These are phyloP conservation scores for Geranium brycei DNA, from an alignment of 345 rosid genomes.

Conservation along the genomic window DNA sequence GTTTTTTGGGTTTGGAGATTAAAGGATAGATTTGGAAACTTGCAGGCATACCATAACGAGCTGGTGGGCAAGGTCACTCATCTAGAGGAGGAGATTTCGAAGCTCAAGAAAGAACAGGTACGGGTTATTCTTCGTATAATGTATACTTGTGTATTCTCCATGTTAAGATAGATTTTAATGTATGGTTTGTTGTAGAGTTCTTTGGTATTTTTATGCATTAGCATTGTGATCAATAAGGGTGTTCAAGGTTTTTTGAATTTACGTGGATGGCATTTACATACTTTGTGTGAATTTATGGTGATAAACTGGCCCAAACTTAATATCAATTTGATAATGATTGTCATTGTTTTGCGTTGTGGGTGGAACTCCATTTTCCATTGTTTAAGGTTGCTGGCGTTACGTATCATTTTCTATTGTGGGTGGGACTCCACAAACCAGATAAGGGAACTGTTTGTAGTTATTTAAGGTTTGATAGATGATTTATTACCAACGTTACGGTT, in stretches of 20 bases:
- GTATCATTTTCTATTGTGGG: too few species aligned
- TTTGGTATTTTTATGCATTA: not conserved
- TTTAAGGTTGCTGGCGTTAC: too few species aligned
- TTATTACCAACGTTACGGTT: not conserved
- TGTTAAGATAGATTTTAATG: not conserved
- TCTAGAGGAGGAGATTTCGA: conserved; percentile 33
- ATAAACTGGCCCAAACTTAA: not conserved
- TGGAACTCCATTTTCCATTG: too few species aligned
- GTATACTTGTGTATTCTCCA: not conserved
- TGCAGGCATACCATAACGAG: conserved; percentile 54
- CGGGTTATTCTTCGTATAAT: conserved; percentile 1
- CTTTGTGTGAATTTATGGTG: not conserved
- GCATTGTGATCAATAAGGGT: too few species aligned
- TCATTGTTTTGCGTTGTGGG: not conserved
- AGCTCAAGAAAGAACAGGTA: conserved; percentile 54
- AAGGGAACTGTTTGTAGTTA: not conserved
- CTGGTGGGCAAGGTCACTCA: conserved; percentile 40
- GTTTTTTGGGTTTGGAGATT: not conserved
- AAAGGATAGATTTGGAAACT: conserved; percentile 1
- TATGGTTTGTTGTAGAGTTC: not conserved
- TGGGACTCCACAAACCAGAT: not conserved
- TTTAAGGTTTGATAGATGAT: not conserved
- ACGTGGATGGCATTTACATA: not conserved
- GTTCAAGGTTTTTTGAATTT: not conserved
- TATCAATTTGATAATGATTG: too few species aligned